Evolutionary conservation across 2,329 filamentous ascomycete species (phyloP).

Genomic region (Intubia oerlemansii): DNA sequence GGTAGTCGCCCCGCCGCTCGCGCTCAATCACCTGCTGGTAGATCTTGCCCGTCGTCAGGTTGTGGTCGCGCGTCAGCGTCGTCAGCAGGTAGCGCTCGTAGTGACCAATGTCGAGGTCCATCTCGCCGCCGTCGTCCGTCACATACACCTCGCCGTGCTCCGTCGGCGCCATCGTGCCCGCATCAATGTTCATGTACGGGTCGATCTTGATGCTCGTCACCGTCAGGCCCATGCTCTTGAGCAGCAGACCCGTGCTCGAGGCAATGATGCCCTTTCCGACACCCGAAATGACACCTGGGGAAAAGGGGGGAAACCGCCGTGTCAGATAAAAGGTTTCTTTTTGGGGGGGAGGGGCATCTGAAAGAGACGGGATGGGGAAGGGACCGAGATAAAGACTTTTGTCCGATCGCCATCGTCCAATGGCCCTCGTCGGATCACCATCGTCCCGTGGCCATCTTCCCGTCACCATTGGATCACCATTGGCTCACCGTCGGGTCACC

Average conservation of each 20-base stretch:
- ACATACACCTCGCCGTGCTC: constrained; percentile 78
- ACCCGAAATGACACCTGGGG: constrained; percentile 9
- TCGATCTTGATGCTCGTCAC: constrained; percentile 34
- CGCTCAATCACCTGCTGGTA: constrained; percentile 71
- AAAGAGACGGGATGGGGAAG: too few species aligned
- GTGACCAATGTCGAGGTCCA: constrained; percentile 33
- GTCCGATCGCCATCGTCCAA: too few species aligned
- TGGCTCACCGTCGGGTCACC: too few species aligned
- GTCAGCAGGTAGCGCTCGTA: constrained; percentile 55
- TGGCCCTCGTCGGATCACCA: neutral
- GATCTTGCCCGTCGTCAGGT: constrained; percentile 95
- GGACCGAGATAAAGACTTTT: too few species aligned
- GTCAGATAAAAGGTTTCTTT: neutral
- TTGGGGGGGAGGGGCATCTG: neutral
- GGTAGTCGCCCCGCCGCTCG: constrained; percentile 47
- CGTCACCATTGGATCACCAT: too few species aligned
- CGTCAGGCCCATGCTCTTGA: constrained; percentile 64
- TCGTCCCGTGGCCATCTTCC: too few species aligned
- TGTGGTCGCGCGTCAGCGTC: constrained; percentile 67
- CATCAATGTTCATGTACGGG: constrained; percentile 22
- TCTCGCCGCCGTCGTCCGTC: constrained; percentile 58
- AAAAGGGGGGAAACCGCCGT: too few species aligned
- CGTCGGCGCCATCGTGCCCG: constrained; percentile 16
- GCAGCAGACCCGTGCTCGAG: constrained; percentile 32
- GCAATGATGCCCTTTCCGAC: constrained; percentile 11